phyloP scores from a whole-genome alignment of 306 rosid genomes.

The Hippophae rhamnoides region DNA sequence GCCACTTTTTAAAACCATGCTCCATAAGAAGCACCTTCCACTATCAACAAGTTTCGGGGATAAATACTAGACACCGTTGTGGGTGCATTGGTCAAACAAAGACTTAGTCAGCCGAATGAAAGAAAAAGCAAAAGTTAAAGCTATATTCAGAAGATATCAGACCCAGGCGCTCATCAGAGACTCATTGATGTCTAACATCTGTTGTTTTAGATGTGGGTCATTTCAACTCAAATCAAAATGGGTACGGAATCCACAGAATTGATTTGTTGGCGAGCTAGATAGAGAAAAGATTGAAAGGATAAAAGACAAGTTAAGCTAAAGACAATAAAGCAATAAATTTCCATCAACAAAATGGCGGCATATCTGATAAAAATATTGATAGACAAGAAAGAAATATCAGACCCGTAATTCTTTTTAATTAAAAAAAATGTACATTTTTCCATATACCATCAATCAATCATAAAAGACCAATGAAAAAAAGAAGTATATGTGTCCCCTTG shows the following conservation, averaged over 20 bases:
- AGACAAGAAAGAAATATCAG: constrained; percentile 1
- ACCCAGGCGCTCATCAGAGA: constrained; percentile 12
- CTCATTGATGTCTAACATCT: constrained; percentile 18
- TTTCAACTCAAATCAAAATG: constrained; percentile 13
- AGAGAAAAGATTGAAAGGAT: neutral
- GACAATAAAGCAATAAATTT: constrained; percentile 21
- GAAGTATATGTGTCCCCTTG: too few species aligned
- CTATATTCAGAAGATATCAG: constrained; percentile 15
- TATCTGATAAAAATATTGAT: constrained; percentile 57
- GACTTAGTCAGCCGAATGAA: constrained; percentile 33
- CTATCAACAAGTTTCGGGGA: constrained; percentile 30
- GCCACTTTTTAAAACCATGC: too few species aligned
- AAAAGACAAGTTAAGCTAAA: neutral
- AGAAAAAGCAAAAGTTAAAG: constrained; percentile 77
- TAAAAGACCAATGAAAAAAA: too few species aligned
- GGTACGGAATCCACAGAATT: constrained; percentile 21
- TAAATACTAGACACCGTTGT: constrained; percentile 8
- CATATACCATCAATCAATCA: constrained; percentile 58
- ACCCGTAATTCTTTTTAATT: constrained; percentile 7
- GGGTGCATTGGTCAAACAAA: constrained; percentile 57
- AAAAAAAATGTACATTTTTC: constrained; percentile 16
- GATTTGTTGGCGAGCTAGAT: neutral
- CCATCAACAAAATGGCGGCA: constrained; percentile 84
- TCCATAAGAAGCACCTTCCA: neutral
- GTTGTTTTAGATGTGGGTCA: constrained; percentile 22